Percentiles rank a stretch among this genome's conserved stretches.
These are phyloP conservation scores for Thelephora ganbajun DNA, from an alignment of 768 basidiomycete species.

Conservation along the genomic window DNA sequence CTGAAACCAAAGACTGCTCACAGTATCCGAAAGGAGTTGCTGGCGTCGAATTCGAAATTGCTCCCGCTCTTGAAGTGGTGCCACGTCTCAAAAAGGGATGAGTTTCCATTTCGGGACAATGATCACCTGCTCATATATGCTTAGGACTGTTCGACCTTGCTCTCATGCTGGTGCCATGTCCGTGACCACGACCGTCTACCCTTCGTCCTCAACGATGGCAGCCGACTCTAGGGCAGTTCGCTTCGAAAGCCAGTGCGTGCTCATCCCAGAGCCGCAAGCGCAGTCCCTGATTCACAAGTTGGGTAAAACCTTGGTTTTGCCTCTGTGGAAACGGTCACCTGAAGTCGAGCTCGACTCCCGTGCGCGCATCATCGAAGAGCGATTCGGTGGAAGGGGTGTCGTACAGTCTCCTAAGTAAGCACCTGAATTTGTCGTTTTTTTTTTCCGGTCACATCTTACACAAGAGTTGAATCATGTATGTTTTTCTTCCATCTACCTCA, in stretches of 20 bases:
- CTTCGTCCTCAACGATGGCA: background rate
- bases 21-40: too few relatives aligned
- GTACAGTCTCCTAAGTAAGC: constrained; percentile 4
- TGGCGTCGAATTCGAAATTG: too few relatives aligned
- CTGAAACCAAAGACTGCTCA: too few relatives aligned
- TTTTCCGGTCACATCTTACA: constrained; percentile 48
- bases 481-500: constrained; percentile 1
- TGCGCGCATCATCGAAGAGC: background rate
- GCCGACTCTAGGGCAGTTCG: constrained; percentile 29
- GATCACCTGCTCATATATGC: too few relatives aligned
- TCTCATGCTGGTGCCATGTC: too few relatives aligned
- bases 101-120: too few relatives aligned
- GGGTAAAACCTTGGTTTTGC: constrained; percentile 55
- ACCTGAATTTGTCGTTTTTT: constrained; percentile 37
- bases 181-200: background rate
- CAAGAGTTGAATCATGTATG: constrained; percentile 31
- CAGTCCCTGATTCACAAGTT: constrained; percentile 33
- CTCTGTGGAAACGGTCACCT: constrained; percentile 41
- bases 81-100: too few relatives aligned
- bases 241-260: constrained; percentile 59
- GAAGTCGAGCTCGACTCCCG: constrained; percentile 8
- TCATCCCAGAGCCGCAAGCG: constrained; percentile 46
- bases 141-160: too few relatives aligned
- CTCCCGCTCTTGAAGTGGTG: too few relatives aligned
- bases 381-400: background rate